Base-by-base conservation (phyloP, 768 basidiomycete genomes). In the Hygrophoropsis aurantiaca region DNA sequence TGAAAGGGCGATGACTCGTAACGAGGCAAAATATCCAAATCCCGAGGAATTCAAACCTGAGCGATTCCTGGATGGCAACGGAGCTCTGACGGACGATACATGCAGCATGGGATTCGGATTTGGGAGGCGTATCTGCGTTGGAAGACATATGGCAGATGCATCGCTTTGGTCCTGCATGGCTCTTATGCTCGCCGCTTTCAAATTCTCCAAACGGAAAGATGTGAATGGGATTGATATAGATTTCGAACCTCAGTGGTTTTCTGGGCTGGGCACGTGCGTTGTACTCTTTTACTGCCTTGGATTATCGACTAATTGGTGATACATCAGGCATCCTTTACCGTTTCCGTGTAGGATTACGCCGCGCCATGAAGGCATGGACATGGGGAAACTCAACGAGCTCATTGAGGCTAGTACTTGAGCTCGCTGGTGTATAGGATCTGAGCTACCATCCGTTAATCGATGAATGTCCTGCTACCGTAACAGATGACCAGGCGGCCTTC, bases 61-160 rank as follows among this genome's bases (percentile, higher is more conserved):
- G 20, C 30, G 55, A n/a, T 57, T 49, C 16, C 52, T 57, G 11
- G n/a, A 42, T 4, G 35, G 16, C 3, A 42, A 57, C 4, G 52
- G 57, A 1, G 30, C 11, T 11, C 6, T 52, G 26, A 58, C 44
- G 1, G 35, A 48, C 21, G 43, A 44, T 5, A 41, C 51, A 4
- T 55, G 50, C 16, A 23, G 21, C 5, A 58, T 58, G 20, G 57
- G 44, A 2, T 65, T 65, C 24, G 57, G 47, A 2, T 65, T 65
- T 24, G 65, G 64, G 18, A 49, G 65, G 26, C 61, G 65, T 40
- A 59, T 62, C 16, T 67, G 63, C 21, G 58, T 55, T 3, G 63
- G 65, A 9, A 47, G 65, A 24, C 15, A 65, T 47, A 59, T 61
- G 37, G 62, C 57, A 3, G 48, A 59, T 21, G 15, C 37, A 8